Evolutionary conservation across 306 rosid species (phyloP).

Genomic region (Cicer cuneatum): DNA sequence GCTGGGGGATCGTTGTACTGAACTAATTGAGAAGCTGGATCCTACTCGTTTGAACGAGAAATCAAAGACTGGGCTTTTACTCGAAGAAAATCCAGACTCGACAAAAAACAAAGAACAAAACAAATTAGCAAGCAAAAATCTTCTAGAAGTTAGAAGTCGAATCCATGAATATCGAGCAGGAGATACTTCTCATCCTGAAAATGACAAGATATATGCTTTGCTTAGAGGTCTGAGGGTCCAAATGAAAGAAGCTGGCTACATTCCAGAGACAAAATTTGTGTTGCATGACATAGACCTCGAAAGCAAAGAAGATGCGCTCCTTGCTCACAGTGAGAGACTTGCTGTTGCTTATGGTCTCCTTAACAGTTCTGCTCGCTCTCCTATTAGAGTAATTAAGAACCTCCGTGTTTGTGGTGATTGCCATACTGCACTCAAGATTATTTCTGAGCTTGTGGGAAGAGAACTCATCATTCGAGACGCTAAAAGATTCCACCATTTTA

Average conservation of each 20-base stretch:
- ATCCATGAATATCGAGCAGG: constrained; percentile 16
- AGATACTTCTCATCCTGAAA: constrained; percentile 63
- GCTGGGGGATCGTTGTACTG: constrained; percentile 76
- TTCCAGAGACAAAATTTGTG: constrained; percentile 75
- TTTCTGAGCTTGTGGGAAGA: constrained; percentile 32
- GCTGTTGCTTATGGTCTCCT: constrained; percentile 80
- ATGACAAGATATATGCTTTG: constrained; percentile 61
- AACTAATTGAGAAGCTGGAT: constrained; percentile 68
- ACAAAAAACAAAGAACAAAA: constrained; percentile 61
- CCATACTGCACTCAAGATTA: constrained; percentile 31
- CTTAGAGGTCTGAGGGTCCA: constrained; percentile 73
- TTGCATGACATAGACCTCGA: constrained; percentile 85
- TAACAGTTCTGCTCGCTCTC: constrained; percentile 64
- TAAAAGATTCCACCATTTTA: constrained; percentile 48
- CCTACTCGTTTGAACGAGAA: constrained; percentile 64
- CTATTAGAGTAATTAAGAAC: constrained; percentile 66
- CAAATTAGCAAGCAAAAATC: constrained; percentile 59
- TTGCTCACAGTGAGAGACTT: constrained; percentile 85
- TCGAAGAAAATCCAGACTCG: constrained; percentile 57
- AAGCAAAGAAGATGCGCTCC: constrained; percentile 81
- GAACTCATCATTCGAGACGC: constrained; percentile 34
- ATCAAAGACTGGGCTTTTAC: constrained; percentile 74
- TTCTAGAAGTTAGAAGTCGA: constrained; percentile 60
- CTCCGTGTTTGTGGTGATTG: constrained; percentile 30
- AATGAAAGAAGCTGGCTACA: constrained; percentile 87